phyloP scores from a whole-genome alignment of 345 rosid species.

The Lepidium sativum region DNA sequence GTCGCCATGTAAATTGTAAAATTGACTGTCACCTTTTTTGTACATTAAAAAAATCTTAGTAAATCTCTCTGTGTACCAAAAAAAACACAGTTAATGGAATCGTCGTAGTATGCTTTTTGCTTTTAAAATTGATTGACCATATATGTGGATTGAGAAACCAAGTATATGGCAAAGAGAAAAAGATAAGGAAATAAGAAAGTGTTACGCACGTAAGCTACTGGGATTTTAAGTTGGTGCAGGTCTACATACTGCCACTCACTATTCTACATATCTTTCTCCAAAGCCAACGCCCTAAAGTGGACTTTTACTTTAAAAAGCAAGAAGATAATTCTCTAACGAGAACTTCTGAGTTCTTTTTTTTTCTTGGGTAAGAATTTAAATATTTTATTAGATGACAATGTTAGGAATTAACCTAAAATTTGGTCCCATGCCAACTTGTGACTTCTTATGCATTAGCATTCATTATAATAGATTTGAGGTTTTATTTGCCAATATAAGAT shows the following conservation, averaged over 20 bases:
- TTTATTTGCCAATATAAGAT: background rate
- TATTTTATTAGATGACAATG: too few relatives aligned
- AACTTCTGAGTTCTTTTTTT: background rate
- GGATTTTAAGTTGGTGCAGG: constrained; percentile 20
- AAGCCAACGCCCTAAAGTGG: constrained; percentile 19
- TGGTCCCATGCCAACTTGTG: background rate
- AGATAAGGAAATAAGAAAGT: background rate
- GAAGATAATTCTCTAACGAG: background rate
- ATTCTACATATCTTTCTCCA: constrained; percentile 14
- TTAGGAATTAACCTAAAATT: too few relatives aligned
- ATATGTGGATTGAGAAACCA: background rate
- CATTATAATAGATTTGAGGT: background rate
- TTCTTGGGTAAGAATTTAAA: too few relatives aligned
- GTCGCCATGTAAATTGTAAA: background rate
- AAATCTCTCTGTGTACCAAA: background rate
- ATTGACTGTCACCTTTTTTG: background rate
- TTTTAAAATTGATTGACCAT: background rate
- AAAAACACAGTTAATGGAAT: background rate
- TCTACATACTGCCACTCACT: constrained; percentile 26
- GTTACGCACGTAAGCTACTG: constrained; percentile 24
- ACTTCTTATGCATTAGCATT: background rate
- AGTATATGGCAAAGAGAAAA: background rate
- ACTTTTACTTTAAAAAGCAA: background rate
- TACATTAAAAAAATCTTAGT: background rate
- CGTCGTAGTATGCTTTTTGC: background rate